Evolutionary conservation across 352 stramenopile species (phyloP), one percentile per base, ranked within the genome.

Genomic region (Phytophthora gonapodyides): DNA sequence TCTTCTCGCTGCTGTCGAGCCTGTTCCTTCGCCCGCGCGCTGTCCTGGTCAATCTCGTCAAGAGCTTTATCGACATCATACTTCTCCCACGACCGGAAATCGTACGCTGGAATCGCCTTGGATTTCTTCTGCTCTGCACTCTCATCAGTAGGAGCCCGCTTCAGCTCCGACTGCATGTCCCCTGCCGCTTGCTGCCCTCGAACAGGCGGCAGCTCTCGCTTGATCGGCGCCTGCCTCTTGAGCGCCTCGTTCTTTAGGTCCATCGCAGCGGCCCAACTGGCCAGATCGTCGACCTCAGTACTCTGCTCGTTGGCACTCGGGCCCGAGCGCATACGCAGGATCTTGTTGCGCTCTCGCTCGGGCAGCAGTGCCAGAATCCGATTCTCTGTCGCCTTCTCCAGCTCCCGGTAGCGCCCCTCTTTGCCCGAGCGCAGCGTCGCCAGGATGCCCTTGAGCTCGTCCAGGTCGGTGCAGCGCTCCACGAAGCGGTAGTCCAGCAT

Each of bases 401-500:
- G 67, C 24, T 98, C 75, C 17, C 83, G 88, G 59, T 97, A 98
- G 12, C 78, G 60, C 0, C 94, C 94, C 77, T 98, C 84, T 57
- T 96, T 96, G 8, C 93, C 94, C 3, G 82, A 96, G 19, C 87
- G 76, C 10, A 98, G 74, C 69, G 82, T 69, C 12, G 73, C 73
- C 27, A 98, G 67, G 35, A 98, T 93, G 27, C 84, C 84, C 48
- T 93, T 90, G 19, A 98, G 76, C 64, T 97, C 78, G 27, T 96
- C 75, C 34, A 93, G 16, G 67, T 97, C 80, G 9, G 56, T 51
- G 71, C 91, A 96, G 41, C 85, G 84, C 30, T 84, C 76, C 16
- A 98, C 89, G 69, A 96, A 98, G 24, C 58, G 73, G 52, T 98
- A 98, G 78, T 98, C 94, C 33, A 98, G 73, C 79, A 96, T 94